Evolutionary conservation across 139 green algal genomes (phyloP).

Genomic region (Tetradesmus obliquus): DNA sequence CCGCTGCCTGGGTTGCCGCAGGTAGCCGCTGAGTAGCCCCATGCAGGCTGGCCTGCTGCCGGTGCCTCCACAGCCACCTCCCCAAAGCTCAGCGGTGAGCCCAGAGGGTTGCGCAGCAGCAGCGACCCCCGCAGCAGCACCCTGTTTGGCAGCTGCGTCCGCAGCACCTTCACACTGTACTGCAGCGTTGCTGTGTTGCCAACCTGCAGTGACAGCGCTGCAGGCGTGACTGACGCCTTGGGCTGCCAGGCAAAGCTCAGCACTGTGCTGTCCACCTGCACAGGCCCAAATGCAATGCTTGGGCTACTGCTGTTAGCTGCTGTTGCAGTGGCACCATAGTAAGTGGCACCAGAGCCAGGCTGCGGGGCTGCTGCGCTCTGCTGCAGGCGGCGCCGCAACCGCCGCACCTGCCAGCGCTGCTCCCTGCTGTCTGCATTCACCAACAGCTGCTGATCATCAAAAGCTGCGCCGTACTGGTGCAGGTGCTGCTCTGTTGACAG

Average conservation of each 20-base stretch:
- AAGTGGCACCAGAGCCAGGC: not conserved
- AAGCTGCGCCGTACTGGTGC: not conserved
- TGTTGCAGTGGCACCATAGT: not conserved
- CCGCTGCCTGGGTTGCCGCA: not conserved
- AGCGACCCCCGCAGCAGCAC: not conserved
- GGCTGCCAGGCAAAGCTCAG: slow-evolving; percentile 5
- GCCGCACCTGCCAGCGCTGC: not conserved
- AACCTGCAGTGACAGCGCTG: not conserved
- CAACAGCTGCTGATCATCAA: not conserved
- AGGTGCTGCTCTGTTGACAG: not conserved
- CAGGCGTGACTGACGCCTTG: not conserved
- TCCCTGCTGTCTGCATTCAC: not conserved
- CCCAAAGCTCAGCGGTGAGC: not conserved
- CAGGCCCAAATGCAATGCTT: not conserved
- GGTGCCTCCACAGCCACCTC: slow-evolving; percentile 34
- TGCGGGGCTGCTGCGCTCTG: not conserved
- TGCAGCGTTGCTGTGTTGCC: not conserved
- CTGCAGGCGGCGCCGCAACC: not conserved
- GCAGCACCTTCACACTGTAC: slow-evolving; percentile 19
- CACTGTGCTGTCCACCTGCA: not conserved
- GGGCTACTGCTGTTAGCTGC: not conserved
- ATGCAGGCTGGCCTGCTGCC: slow-evolving; percentile 10
- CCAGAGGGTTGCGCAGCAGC: not conserved
- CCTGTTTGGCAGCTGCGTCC: not conserved
- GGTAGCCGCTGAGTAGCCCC: not conserved